Base-by-base conservation (phyloP, 2,329 filamentous ascomycete species). In the Xylaria sp. region DNA sequence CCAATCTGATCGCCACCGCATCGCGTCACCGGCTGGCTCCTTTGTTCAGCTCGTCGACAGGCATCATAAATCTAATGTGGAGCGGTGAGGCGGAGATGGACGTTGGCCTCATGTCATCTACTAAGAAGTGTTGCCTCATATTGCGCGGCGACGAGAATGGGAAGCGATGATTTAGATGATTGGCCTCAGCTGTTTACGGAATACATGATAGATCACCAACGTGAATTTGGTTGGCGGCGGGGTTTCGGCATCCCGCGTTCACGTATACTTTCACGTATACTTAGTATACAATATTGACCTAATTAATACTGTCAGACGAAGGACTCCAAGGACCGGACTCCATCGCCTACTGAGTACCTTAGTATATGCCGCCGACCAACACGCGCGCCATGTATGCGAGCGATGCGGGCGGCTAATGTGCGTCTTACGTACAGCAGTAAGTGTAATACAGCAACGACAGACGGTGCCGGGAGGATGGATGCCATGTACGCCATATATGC, bases 181-280 rank as follows among this genome's bases (percentile, higher is more conserved):
- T 67, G 57, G 54, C 50, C 42, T 53, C 60, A 29, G 61, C 44
- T 42, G 64, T 55, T 67, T 67, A 69, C 60, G 40, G 63, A 54
- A 50, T 37, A 58, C 23, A 18, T 3, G 40, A 18, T n/a, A 44
- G 18, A 44, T 44, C 13, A 5, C 13, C n/a, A 16, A 44, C n/a
- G 18, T 44, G 40, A 18, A 35, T 35, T 10, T 35, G 32, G 32
- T 40, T 16, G 12, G 44, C 57, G 44, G 58, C 53, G 23, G 54
- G 32, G 50, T 47, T 69, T 44, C 51, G 51, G 47, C 37, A 53
- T 63, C 53, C 29, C 47, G 16, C 29, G 53, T 32, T 48, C 27
- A 27, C 53, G 40, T 13, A 32, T 9, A 25, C 5, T 21, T 10
- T 8, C 13, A 18, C n/a, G n/a, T n/a, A n/a, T n/a, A n/a, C n/a